Conservation (phyloP, 2,329 filamentous ascomycete genomes). For the Claviceps africana region DNA sequence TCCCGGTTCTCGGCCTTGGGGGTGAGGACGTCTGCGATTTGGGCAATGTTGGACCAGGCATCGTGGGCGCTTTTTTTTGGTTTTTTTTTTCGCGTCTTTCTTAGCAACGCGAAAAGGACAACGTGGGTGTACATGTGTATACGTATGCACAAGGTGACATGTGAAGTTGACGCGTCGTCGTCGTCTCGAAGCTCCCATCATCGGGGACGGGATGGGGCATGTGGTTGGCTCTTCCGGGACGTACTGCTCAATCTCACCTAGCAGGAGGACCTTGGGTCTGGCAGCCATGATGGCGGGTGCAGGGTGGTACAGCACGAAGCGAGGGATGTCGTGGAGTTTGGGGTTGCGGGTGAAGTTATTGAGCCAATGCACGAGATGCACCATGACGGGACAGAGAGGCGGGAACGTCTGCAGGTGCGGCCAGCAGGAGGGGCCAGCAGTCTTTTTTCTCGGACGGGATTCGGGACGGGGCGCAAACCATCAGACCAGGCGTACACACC, state of each 20-base stretch:
- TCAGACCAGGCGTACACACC: no score
- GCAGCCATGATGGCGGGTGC: constrained; percentile 10
- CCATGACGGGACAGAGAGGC: no score
- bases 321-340: not conserved
- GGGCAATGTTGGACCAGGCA: constrained; percentile 46
- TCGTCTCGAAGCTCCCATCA: not conserved
- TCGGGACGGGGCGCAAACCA: no score
- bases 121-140: not conserved
- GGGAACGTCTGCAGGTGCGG: no score
- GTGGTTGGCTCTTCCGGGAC: constrained; percentile 4
- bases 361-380: not conserved
- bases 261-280: constrained; percentile 24
- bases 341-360: not conserved
- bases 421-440: no score
- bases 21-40: constrained; percentile 50
- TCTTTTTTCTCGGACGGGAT: no score
- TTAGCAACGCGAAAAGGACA: no score
- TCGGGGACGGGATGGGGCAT: no score
- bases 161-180: not conserved
- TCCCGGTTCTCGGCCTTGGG: constrained; percentile 46
- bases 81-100: no score
- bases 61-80: constrained; percentile 43
- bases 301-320: no score
- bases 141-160: no score
- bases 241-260: constrained; percentile 27